Percentiles rank a stretch among this genome's conserved stretches.
These are phyloP conservation scores for Monosporozyma yasuniensis DNA, from an alignment of 805 yeast genomes.

Conservation along the genomic window DNA sequence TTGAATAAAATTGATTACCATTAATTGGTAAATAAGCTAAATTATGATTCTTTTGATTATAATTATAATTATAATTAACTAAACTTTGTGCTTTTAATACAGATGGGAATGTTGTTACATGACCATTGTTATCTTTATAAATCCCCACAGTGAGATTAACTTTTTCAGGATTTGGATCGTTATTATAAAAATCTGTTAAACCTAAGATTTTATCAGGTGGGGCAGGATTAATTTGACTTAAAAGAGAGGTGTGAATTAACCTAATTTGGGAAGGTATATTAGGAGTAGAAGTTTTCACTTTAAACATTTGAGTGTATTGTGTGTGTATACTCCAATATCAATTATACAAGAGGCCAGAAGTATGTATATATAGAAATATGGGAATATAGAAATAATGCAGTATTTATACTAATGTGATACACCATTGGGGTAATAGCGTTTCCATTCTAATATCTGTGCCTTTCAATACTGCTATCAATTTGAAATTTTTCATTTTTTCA, in stretches of 20 bases:
- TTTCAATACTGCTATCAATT: no score
- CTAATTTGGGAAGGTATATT: neutral
- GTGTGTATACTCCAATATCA: no score
- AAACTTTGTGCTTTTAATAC: constrained; percentile 23
- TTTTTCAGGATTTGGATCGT: constrained; percentile 51
- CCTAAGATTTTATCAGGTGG: constrained; percentile 88
- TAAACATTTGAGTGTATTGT: no score
- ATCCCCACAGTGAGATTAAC: constrained; percentile 51
- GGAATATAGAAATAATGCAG: no score
- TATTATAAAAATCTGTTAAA: constrained; percentile 61
- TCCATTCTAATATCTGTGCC: no score
- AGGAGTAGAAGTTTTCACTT: no score
- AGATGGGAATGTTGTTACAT: constrained; percentile 31
- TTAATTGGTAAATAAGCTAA: constrained; percentile 48
- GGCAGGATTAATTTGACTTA: constrained; percentile 28
- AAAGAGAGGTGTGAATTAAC: neutral
- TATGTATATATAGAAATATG: no score
- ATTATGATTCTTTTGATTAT: constrained; percentile 51
- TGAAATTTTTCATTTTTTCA: no score
- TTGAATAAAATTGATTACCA: constrained; percentile 64
- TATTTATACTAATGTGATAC: no score
- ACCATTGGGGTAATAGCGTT: no score
- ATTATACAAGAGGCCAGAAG: no score
- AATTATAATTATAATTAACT: constrained; percentile 17
- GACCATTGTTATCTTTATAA: constrained; percentile 78